phyloP scores from a whole-genome alignment of 331 rosid species.

The Saraca asoca region DNA sequence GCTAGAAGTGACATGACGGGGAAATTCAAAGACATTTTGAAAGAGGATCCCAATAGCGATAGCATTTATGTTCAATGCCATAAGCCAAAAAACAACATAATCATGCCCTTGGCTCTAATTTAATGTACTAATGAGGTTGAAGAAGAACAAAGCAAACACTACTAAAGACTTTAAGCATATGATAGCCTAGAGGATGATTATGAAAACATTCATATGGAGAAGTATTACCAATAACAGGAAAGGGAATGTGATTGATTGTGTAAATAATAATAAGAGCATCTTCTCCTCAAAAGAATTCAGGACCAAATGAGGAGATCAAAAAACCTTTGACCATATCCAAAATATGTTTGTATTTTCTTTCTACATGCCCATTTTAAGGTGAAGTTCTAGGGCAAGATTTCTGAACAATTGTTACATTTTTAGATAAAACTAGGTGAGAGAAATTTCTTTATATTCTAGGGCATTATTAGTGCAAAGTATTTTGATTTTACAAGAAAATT shows the following conservation, averaged over 20 bases:
- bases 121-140: neutral
- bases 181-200: neutral
- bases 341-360: neutral
- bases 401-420: neutral
- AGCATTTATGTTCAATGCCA: neutral
- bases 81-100: neutral
- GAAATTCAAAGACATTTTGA: neutral
- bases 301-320: neutral
- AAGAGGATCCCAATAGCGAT: neutral
- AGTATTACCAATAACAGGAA: neutral
- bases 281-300: neutral
- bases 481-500: too few species aligned
- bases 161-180: neutral
- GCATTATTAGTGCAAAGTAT: too few species aligned
- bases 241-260: too few species aligned
- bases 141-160: neutral
- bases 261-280: neutral
- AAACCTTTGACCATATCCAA: neutral
- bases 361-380: neutral
- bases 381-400: neutral
- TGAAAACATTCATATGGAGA: neutral
- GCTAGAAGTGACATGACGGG: neutral
- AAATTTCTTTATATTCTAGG: too few species aligned
- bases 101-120: neutral
- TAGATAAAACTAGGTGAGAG: neutral